These are phyloP conservation scores for Poa pratensis DNA, from an alignment of 176 grass and related monocot species.

Conservation along the genomic window DNA sequence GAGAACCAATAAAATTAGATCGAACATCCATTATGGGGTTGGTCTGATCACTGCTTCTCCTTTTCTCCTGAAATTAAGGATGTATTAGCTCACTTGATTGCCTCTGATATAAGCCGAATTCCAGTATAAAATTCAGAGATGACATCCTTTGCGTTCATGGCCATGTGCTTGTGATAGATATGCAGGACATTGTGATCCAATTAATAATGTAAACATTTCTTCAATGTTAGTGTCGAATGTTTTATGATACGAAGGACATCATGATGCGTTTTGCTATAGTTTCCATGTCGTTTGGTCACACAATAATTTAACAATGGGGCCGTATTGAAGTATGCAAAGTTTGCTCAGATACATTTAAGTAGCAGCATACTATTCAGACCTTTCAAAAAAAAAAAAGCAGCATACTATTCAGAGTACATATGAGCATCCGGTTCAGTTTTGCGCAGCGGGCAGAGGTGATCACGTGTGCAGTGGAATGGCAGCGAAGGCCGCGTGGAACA, in stretches of 20 bases:
- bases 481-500: background rate
- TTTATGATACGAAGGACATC: no score
- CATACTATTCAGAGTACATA: background rate
- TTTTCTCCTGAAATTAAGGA: conserved; percentile 14
- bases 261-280: no score
- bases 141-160: background rate
- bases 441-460: background rate
- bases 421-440: background rate
- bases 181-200: background rate
- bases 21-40: background rate
- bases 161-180: background rate
- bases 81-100: background rate
- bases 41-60: background rate
- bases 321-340: background rate
- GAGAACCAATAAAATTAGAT: background rate
- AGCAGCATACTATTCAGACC: background rate
- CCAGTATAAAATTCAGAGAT: background rate
- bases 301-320: background rate
- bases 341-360: background rate
- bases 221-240: no score
- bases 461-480: conserved; percentile 23
- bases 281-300: background rate
- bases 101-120: background rate
- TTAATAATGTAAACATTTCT: background rate
- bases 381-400: no score